Conservation (phyloP, 805 yeast species). For the Ogataea ramenticola region DNA sequence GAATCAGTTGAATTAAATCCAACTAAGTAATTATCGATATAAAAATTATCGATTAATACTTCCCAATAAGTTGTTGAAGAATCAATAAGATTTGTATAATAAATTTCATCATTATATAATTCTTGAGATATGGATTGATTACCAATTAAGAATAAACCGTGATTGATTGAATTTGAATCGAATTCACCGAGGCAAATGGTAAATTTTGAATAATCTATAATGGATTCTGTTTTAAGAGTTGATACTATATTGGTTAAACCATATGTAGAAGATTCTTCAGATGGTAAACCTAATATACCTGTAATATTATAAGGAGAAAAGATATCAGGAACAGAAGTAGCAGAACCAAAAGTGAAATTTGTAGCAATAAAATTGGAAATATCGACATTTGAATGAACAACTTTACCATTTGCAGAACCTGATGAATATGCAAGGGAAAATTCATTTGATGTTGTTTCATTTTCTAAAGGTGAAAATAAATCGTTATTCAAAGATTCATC, state of each 20-base stretch:
- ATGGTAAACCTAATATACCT: slow-evolving; percentile 56
- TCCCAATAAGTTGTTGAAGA: slow-evolving; percentile 43
- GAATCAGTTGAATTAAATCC: slow-evolving; percentile 22
- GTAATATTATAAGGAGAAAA: slow-evolving; percentile 46
- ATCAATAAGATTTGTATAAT: slow-evolving; percentile 30
- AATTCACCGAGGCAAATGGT: slow-evolving; percentile 36
- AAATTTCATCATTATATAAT: slow-evolving; percentile 33
- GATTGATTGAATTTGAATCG: slow-evolving; percentile 15
- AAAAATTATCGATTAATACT: slow-evolving; percentile 31
- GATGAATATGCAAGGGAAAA: slow-evolving; percentile 48
- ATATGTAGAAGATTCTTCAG: slow-evolving; percentile 29
- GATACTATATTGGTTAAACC: slow-evolving; percentile 33
- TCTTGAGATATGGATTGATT: slow-evolving; percentile 22
- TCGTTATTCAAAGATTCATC: slow-evolving; percentile 23
- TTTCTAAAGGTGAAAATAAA: slow-evolving; percentile 14
- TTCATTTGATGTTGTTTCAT: slow-evolving; percentile 17
- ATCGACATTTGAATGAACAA: slow-evolving; percentile 31
- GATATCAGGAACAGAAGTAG: slow-evolving; percentile 43
- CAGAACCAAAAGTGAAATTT: slow-evolving; percentile 46
- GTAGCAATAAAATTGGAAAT: slow-evolving; percentile 29
- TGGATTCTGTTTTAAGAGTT: slow-evolving; percentile 26
- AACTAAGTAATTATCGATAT: slow-evolving; percentile 26
- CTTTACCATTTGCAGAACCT: slow-evolving; percentile 44
- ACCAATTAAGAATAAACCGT: slow-evolving; percentile 40
- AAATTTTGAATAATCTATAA: slow-evolving; percentile 33